phyloP scores from a whole-genome alignment of 768 basidiomycete species.

The Leucocoprinus leucothites region DNA sequence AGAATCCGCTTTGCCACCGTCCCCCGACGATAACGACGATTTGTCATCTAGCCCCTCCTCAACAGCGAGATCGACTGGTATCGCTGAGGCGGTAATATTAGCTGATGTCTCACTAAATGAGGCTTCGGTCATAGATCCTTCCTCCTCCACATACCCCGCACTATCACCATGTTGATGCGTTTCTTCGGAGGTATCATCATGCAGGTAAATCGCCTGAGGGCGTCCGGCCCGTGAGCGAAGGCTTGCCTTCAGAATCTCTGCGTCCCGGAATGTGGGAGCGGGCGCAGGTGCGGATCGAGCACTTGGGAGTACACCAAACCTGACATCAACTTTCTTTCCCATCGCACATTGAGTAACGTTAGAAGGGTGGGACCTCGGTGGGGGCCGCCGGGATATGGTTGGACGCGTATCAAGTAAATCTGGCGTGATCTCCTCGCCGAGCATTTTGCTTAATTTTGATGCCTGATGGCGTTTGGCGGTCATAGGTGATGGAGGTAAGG shows the following conservation, averaged over 20 bases:
- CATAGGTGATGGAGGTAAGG: constrained; percentile 18
- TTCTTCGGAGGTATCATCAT: constrained; percentile 1
- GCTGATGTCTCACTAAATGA: neutral
- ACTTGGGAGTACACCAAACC: too few relatives aligned
- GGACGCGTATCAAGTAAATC: neutral
- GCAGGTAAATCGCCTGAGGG: constrained; percentile 2
- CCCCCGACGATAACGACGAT: neutral
- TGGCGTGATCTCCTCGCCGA: constrained; percentile 19
- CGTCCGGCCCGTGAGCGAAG: neutral
- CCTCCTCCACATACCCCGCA: neutral
- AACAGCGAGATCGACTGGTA: neutral
- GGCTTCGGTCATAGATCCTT: neutral
- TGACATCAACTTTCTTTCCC: too few relatives aligned
- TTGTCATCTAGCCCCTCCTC: constrained; percentile 2
- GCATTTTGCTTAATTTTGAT: constrained; percentile 23
- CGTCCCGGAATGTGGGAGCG: neutral
- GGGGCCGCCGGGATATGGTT: neutral
- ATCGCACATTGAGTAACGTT: neutral
- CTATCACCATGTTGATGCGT: neutral
- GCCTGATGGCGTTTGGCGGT: constrained; percentile 19
- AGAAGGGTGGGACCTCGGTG: neutral
- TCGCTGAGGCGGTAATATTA: neutral
- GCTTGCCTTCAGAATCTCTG: neutral
- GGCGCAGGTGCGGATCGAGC: too few relatives aligned
- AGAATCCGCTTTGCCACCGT: neutral